Conservation (phyloP, 2,329 filamentous ascomycete species). For the Teratosphaeria viscida region DNA sequence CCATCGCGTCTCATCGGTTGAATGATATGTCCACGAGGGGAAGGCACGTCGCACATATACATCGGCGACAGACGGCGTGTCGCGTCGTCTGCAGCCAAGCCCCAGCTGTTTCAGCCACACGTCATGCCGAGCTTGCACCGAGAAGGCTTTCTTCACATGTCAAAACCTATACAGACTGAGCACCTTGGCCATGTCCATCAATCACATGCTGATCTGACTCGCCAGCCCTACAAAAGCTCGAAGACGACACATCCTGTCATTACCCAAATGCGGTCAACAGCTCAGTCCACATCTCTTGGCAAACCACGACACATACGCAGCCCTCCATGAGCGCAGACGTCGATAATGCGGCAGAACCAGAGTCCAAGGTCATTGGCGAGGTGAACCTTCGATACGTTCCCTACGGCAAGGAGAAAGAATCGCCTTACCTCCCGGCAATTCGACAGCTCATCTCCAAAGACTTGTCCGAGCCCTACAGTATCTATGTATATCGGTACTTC, state of each 20-base stretch:
- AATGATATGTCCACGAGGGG: background rate
- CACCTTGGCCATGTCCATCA: background rate
- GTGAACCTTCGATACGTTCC: slow-evolving; percentile 43
- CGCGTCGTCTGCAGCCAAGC: background rate
- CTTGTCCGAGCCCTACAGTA: slow-evolving; percentile 95
- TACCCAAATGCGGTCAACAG: background rate
- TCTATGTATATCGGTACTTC: slow-evolving; percentile 98
- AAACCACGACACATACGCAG: background rate
- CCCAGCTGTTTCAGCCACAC: background rate
- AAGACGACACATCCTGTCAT: background rate
- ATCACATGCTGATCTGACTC: background rate
- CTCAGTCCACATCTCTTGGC: background rate
- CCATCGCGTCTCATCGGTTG: slow-evolving; percentile 12
- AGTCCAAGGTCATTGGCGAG: slow-evolving; percentile 1
- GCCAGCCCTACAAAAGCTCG: background rate
- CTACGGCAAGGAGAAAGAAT: slow-evolving; percentile 50
- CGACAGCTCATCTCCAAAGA: slow-evolving; percentile 90
- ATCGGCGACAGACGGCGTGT: background rate
- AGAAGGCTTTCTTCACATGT: background rate
- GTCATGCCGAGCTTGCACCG: background rate
- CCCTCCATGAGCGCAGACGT: slow-evolving; percentile 8
- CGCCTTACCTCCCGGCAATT: slow-evolving; percentile 69
- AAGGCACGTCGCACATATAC: background rate
- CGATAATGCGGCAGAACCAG: slow-evolving; percentile 3
- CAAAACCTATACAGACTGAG: background rate